Conservation (phyloP, 306 rosid species). For the Bauhinia variegata region DNA sequence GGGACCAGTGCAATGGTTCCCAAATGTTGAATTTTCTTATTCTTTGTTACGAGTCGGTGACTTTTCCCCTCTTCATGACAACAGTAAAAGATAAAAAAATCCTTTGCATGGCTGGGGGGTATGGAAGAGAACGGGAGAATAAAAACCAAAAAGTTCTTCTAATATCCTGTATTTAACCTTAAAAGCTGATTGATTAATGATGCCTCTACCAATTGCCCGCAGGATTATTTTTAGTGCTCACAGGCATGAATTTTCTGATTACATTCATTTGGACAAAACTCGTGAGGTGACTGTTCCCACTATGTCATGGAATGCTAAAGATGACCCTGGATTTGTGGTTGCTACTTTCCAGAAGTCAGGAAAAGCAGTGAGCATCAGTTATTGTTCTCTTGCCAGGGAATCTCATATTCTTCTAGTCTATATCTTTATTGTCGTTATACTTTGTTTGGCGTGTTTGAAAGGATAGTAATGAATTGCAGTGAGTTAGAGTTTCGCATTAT, state of each 20-base stretch:
- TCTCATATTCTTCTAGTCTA: slow-evolving; percentile 53
- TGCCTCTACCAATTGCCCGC: slow-evolving; percentile 28
- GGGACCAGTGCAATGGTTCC: background rate
- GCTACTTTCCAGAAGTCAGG: slow-evolving; percentile 59
- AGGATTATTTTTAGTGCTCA: slow-evolving; percentile 76
- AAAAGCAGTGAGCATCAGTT: slow-evolving; percentile 55
- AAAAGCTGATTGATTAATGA: slow-evolving; percentile 5
- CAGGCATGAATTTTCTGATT: slow-evolving; percentile 45
- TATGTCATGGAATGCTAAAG: slow-evolving; percentile 74
- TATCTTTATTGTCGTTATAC: slow-evolving; percentile 42
- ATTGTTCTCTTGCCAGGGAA: slow-evolving; percentile 70
- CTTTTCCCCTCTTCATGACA: background rate
- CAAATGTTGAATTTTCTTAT: slow-evolving; percentile 3
- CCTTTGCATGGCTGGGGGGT: background rate
- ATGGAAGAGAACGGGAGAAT: background rate
- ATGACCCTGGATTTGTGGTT: slow-evolving; percentile 72
- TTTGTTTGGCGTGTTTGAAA: slow-evolving; percentile 43
- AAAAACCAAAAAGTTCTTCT: background rate
- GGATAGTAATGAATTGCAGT: slow-evolving; percentile 1
- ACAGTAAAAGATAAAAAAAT: background rate
- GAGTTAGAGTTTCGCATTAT: background rate
- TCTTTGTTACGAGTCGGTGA: background rate
- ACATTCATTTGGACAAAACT: slow-evolving; percentile 57
- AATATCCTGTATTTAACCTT: background rate
- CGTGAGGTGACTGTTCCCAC: slow-evolving; percentile 69